phyloP scores from a whole-genome alignment of 2,329 filamentous ascomycete genomes.

The Microsporum ferrugineum region DNA sequence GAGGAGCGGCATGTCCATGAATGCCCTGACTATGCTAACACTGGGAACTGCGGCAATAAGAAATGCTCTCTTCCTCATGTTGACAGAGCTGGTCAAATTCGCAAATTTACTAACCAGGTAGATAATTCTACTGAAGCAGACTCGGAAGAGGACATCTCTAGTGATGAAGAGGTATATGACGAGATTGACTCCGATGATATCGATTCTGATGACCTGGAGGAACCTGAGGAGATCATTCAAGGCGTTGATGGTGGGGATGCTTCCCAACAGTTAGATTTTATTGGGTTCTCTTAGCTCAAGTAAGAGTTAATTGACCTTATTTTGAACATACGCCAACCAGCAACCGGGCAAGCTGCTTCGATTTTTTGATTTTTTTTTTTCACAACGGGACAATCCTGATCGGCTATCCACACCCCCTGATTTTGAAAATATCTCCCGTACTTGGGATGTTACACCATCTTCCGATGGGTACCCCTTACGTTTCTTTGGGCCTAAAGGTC shows the following conservation, averaged over 20 bases:
- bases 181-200: constrained; percentile 62
- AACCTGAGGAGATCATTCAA: constrained; percentile 28
- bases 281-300: constrained; percentile 28
- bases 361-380: neutral
- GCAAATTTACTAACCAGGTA: constrained; percentile 42
- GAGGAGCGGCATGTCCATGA: constrained; percentile 78
- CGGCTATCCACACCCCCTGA: neutral
- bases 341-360: neutral
- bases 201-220: constrained; percentile 54
- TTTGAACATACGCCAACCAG: neutral
- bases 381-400: neutral
- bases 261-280: constrained; percentile 44
- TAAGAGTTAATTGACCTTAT: neutral
- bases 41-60: constrained; percentile 66
- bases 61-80: constrained; percentile 79
- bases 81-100: constrained; percentile 71
- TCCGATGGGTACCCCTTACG: neutral
- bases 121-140: constrained; percentile 23
- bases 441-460: neutral
- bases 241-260: constrained; percentile 36
- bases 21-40: constrained; percentile 91
- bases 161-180: constrained; percentile 59
- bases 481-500: neutral
- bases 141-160: constrained; percentile 58
- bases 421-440: neutral